A percentile compares a stretch with the other conserved stretches of the same genome.
Evolutionary conservation across 495 filamentous ascomycete species (phyloP).

Genomic region (Xylaria castorea): DNA sequence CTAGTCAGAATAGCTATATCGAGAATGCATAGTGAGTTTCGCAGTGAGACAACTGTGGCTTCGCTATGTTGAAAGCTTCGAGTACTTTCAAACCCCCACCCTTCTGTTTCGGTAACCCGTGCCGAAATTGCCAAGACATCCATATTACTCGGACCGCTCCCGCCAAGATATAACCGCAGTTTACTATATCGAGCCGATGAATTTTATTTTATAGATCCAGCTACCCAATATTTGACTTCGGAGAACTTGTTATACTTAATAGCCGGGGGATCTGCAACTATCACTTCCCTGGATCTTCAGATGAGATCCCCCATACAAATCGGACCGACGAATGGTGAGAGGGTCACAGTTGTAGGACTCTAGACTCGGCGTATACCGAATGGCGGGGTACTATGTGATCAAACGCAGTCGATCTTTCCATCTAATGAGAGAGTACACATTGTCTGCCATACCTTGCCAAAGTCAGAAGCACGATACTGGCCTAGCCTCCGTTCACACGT

Average conservation of each 20-base stretch:
- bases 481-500: background rate
- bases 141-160: background rate
- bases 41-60: slow-evolving; percentile 11
- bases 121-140: background rate
- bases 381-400: background rate
- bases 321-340: background rate
- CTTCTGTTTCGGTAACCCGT: background rate
- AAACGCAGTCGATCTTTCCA: background rate
- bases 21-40: background rate
- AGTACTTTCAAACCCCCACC: background rate
- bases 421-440: background rate
- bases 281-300: background rate
- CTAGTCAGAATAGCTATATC: background rate
- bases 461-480: background rate
- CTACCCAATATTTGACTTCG: background rate
- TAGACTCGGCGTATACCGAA: background rate
- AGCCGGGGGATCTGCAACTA: background rate
- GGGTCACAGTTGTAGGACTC: background rate
- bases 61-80: background rate
- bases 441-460: background rate
- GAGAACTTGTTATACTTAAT: background rate
- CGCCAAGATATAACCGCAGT: background rate
- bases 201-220: background rate
- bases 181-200: background rate
- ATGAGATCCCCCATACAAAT: background rate